Evolutionary conservation across 768 basidiomycete genomes (phyloP), one percentile per base, ranked within the genome.

Genomic region (Leccinum sublutescens): DNA sequence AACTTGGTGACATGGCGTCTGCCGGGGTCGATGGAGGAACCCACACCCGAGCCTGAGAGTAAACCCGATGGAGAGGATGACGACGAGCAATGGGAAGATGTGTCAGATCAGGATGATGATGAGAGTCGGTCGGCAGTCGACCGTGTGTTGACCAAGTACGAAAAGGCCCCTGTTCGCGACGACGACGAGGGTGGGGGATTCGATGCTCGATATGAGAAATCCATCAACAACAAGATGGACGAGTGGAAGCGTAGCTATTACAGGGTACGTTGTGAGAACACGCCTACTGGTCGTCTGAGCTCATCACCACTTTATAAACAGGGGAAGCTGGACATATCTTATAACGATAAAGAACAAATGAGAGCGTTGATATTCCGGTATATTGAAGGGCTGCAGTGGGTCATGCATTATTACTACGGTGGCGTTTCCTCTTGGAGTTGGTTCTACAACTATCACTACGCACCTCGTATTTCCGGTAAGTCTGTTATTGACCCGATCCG

Each of bases 391-490:
- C 75, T 99, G 61, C 97, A 99, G 69, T 98, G 96, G 97, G 94
- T 98, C 33, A 91, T 99, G 89, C 91, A 94, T 70, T 99, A 99
- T 74, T 99, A 99, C 72, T 98, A 98, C 73, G 85, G 90, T 62
- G 97, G 97, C 5, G 95, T 98, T 17, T 91, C 94, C 5, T 95
- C 93, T 15, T 99, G 97, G 97, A 84, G 92, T 21, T 98, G 97
- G 97, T 99, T 96, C 78, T 98, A 98, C 76, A 79, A 95, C 73
- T 98, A 98, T 72, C 96, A 99, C 71, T 99, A 95, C 72, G 91
- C 97, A 0, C 97, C 97, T 21, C 86, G 95, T 29, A 98, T 98
- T 56, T 93, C 94, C 19, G 96, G 96, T 95, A 66, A 55, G 81
- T 69, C 15, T 6, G 15, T 19, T 38, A 34, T 48, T 9, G 36